A percentile compares a stretch with the other conserved stretches of the same genome.
Conservation (phyloP, 495 filamentous ascomycete genomes). For the Neurospora pannonica region DNA sequence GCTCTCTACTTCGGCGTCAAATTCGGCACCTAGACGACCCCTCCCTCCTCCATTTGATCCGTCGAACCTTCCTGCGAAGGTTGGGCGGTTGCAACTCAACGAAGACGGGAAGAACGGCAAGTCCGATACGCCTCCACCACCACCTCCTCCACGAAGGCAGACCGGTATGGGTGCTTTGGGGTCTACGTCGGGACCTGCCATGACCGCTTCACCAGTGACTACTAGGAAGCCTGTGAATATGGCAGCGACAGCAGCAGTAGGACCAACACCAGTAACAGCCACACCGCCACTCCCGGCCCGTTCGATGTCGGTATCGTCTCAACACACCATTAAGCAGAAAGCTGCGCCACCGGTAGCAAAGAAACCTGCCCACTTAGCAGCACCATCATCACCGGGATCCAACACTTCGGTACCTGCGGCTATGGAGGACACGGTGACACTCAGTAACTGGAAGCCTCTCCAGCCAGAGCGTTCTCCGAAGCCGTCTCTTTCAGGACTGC, state of each 20-base stretch:
- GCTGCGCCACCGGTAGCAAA: constrained; percentile 42
- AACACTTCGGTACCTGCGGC: constrained; percentile 11
- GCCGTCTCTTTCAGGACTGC: not conserved
- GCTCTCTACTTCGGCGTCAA: constrained; percentile 33
- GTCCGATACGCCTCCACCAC: constrained; percentile 30
- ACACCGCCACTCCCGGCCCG: constrained; percentile 22
- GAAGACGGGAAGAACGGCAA: constrained; percentile 22
- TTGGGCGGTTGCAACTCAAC: constrained; percentile 25
- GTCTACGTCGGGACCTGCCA: not conserved
- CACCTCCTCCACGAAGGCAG: constrained; percentile 40
- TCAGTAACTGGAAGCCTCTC: not conserved
- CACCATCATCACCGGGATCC: constrained; percentile 24
- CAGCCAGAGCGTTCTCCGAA: constrained; percentile 3
- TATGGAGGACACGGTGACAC: not conserved
- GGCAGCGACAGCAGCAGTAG: constrained; percentile 3
- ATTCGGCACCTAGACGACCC: constrained; percentile 31
- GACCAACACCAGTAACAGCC: not conserved
- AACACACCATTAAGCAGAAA: constrained; percentile 29
- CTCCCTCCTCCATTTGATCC: constrained; percentile 46
- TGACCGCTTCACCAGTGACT: not conserved
- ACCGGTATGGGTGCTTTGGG: constrained; percentile 10
- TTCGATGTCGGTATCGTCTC: constrained; percentile 18
- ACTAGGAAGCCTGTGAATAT: constrained; percentile 13
- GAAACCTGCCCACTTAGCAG: constrained; percentile 43
- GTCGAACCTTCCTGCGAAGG: constrained; percentile 30